These are phyloP conservation scores for Euphorbia corollata DNA, from an alignment of 441 rosid genomes.

Conservation along the genomic window DNA sequence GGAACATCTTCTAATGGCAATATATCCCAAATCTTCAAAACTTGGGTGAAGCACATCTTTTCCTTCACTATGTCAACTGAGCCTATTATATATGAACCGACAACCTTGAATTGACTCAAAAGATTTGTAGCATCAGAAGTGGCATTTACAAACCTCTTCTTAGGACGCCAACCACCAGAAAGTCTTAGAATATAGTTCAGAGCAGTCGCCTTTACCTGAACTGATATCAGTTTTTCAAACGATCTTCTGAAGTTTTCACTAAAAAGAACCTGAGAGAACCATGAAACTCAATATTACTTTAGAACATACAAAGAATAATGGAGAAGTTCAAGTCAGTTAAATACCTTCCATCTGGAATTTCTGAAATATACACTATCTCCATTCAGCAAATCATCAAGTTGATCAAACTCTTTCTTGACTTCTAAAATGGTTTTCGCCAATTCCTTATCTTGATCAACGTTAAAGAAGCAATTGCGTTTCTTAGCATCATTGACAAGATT, in stretches of 20 bases:
- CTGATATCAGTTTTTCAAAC: constrained; percentile 28
- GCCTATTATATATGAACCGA: constrained; percentile 24
- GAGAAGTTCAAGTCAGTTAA: too few relatives aligned
- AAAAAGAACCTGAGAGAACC: constrained; percentile 2
- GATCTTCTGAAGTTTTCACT: constrained; percentile 38
- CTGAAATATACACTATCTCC: too few relatives aligned
- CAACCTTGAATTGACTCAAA: constrained; percentile 35
- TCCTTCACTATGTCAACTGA: constrained; percentile 36
- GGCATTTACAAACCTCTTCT: too few relatives aligned
- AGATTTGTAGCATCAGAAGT: constrained; percentile 12
- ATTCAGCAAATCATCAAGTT: too few relatives aligned
- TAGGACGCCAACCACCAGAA: too few relatives aligned
- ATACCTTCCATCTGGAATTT: too few relatives aligned
- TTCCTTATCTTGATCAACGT: constrained; percentile 33
- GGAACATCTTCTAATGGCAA: too few relatives aligned
- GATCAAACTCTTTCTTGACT: constrained; percentile 14
- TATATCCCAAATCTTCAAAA: too few relatives aligned
- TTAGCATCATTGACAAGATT: constrained; percentile 27
- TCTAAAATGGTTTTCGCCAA: constrained; percentile 29
- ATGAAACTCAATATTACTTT: too few relatives aligned
- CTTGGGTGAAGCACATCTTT: too few relatives aligned
- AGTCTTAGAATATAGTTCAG: constrained; percentile 8
- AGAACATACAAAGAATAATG: too few relatives aligned
- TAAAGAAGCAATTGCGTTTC: constrained; percentile 40
- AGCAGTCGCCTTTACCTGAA: constrained; percentile 20